phyloP scores from a whole-genome alignment of 108 stramenopile species.

The Discostella stelligeroides region DNA sequence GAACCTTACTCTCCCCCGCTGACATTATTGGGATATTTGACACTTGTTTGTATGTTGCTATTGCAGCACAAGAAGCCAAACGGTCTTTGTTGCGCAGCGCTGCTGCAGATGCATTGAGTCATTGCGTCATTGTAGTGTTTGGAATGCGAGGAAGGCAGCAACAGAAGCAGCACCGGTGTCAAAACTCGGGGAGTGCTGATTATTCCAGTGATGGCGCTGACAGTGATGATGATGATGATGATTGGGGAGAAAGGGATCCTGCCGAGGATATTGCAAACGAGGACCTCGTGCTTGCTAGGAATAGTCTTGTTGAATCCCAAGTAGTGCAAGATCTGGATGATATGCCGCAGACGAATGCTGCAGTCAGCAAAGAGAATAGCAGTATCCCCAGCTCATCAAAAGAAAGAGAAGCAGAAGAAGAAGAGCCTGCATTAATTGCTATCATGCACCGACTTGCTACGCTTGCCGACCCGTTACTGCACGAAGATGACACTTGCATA shows the following conservation, averaged over 20 bases:
- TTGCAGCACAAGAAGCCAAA: constrained; percentile 55
- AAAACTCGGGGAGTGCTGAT: neutral
- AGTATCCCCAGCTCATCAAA: neutral
- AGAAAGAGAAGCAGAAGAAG: constrained; percentile 12
- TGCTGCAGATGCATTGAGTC: constrained; percentile 74
- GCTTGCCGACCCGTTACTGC: constrained; percentile 81
- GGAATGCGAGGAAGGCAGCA: constrained; percentile 35
- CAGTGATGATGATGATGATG: constrained; percentile 51
- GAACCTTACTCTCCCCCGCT: constrained; percentile 23
- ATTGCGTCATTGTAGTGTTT: constrained; percentile 81
- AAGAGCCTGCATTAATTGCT: constrained; percentile 59
- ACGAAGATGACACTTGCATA: constrained; percentile 68
- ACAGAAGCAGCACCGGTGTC: neutral
- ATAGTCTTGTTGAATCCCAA: neutral
- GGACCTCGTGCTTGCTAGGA: neutral
- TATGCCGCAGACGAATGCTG: neutral
- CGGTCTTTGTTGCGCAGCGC: constrained; percentile 70
- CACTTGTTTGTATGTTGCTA: constrained; percentile 71
- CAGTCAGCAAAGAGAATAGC: neutral
- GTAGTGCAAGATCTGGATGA: neutral
- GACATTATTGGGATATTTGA: constrained; percentile 73
- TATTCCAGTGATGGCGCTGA: constrained; percentile 19
- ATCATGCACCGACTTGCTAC: constrained; percentile 79
- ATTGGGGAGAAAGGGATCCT: constrained; percentile 49
- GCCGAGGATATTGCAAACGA: constrained; percentile 12